Base-by-base conservation (phyloP, 345 rosid genomes). In the Salix arbutifolia region DNA sequence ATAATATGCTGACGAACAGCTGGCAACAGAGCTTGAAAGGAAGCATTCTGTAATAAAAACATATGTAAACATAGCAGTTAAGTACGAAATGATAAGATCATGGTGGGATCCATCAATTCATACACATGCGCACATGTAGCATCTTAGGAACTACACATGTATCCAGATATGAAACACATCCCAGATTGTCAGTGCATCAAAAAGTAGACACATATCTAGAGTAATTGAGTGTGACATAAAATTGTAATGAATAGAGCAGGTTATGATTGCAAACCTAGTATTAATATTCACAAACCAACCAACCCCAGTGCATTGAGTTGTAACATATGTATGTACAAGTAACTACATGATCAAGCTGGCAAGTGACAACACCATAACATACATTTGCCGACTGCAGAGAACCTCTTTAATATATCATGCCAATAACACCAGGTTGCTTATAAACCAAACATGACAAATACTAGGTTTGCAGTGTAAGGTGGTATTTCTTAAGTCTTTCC, bases 11-110 rank as follows among this genome's bases (percentile, higher is more conserved):
- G 89, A 84, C 90, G 91, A 77, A 96, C 97, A 80, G 71, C 74
- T 13, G 98, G 99, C 83, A 96, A 79, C 74, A 94, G 72, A 21
- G 74, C 87, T 88, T 91, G 99, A 81, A 96, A 96, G n/a, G 91
- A 75, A 78, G 67, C 76, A 84, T 86, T 89, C 99, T 94, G 92
- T 80, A 87, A 87, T 30, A 80, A 81, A 26, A 82, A 60, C 26
- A 46, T n/a, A 7, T 68, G 67, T 67, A 31, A 35, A 70, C 19
- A 67, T 71, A 66, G 79, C 67, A 46, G 74, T 28, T 61, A 33
- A 72, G 52, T 67, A 77, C 44, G 25, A 30, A 48, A 72, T 21
- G 17, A 8, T 21, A 64, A 46, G 18, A 46, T 1, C 17, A 13
- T 46, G 50, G 50, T 1, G 50, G 18, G 50, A 46, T 46, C 18